phyloP scores from a whole-genome alignment of 192 early-diverging fungal species.

The Dispira parvispora region DNA sequence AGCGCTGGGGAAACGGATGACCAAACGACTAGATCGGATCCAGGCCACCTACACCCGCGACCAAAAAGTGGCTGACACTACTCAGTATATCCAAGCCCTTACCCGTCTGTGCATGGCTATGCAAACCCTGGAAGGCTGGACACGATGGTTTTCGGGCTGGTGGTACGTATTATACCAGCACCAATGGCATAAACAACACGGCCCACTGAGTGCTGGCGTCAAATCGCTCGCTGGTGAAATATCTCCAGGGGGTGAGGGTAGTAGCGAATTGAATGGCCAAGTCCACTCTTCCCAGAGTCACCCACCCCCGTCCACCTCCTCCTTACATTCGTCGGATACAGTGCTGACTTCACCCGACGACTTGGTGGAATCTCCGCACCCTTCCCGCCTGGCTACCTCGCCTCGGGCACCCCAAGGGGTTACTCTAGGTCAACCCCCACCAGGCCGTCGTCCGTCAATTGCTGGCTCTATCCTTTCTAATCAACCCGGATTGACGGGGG shows the following conservation, averaged over 20 bases:
- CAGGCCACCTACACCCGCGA: conserved; percentile 5
- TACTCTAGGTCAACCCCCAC: background rate
- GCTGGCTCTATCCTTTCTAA: background rate
- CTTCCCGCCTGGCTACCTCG: background rate
- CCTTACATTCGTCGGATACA: background rate
- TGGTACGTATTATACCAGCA: background rate
- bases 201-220: background rate
- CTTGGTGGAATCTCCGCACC: no score
- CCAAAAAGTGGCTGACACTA: background rate
- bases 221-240: background rate
- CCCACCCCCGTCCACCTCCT: background rate
- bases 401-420: conserved; percentile 13
- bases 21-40: conserved; percentile 2
- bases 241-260: background rate
- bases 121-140: conserved; percentile 8
- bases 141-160: background rate
- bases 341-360: no score
- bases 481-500: background rate
- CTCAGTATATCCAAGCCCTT: conserved; percentile 2
- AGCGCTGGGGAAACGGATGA: conserved; percentile 1
- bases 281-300: no score
- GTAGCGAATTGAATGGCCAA: background rate
- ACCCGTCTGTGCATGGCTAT: background rate
- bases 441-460: background rate
- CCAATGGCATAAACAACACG: background rate